Evolutionary conservation across 2,329 filamentous ascomycete species (phyloP).

Genomic region (Cercospora berteroae): DNA sequence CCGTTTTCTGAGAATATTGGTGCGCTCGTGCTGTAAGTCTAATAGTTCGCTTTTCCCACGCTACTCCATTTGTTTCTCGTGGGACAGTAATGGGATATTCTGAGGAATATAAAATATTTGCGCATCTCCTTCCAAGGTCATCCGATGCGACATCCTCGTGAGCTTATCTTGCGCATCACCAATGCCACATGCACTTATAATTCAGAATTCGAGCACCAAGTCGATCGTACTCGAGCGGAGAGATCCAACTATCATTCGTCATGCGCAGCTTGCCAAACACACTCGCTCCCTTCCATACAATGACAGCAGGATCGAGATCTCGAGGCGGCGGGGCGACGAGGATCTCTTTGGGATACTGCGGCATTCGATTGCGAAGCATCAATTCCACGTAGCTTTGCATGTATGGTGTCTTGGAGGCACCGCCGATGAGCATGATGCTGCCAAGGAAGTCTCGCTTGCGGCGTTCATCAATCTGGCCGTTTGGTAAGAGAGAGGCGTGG

Average conservation of each 20-base stretch:
- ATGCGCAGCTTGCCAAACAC: slow-evolving; percentile 85
- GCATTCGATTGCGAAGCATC: slow-evolving; percentile 65
- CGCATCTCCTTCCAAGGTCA: too few species aligned
- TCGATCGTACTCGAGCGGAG: slow-evolving; percentile 80
- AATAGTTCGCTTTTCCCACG: too few species aligned
- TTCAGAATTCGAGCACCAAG: slow-evolving; percentile 78
- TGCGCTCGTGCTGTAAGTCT: too few species aligned
- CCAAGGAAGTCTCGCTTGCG: slow-evolving; percentile 87
- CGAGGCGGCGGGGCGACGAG: slow-evolving; percentile 70
- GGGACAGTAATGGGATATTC: too few species aligned
- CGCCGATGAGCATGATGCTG: slow-evolving; percentile 86
- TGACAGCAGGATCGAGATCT: slow-evolving; percentile 95
- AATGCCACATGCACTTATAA: slow-evolving; percentile 71
- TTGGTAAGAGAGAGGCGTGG: slow-evolving; percentile 62
- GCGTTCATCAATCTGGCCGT: slow-evolving; percentile 74
- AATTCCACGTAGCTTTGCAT: slow-evolving; percentile 83
- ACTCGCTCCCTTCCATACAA: slow-evolving; percentile 95
- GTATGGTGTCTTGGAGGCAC: slow-evolving; percentile 75
- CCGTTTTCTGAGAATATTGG: too few species aligned
- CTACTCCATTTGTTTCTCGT: too few species aligned
- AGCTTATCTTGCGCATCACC: slow-evolving; percentile 38
- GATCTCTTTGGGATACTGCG: slow-evolving; percentile 64
- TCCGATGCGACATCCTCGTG: not conserved
- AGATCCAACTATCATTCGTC: slow-evolving; percentile 95
- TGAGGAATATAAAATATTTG: too few species aligned